Evolutionary conservation across 2,329 filamentous ascomycete genomes (phyloP).

Genomic region (Elsinoe perseae): DNA sequence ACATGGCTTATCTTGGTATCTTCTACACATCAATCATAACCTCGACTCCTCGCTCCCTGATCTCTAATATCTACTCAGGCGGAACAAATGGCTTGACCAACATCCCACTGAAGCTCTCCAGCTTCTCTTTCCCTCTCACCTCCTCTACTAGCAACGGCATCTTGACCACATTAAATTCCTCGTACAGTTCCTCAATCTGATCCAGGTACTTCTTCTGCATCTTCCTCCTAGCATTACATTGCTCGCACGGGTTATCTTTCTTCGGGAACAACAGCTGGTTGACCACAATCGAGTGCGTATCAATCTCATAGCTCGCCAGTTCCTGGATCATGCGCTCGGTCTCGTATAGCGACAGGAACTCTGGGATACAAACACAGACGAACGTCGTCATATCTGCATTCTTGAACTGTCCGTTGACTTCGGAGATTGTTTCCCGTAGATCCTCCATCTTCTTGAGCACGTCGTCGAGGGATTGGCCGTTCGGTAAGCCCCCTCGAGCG

Average conservation of each 20-base stretch:
- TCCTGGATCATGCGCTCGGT: constrained; percentile 99
- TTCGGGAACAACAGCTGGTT: constrained; percentile 95
- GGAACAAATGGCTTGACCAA: constrained; percentile 68
- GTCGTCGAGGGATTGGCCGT: constrained; percentile 86
- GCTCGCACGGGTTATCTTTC: constrained; percentile 76
- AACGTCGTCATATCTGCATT: constrained; percentile 92
- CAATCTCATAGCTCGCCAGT: constrained; percentile 83
- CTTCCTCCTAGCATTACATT: constrained; percentile 88
- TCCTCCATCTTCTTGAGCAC: constrained; percentile 92
- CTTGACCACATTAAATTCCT: constrained; percentile 98
- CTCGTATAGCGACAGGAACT: constrained; percentile 94
- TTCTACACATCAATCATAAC: constrained; percentile 11
- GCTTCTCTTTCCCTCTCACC: constrained; percentile 85
- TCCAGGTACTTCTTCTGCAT: constrained; percentile 99
- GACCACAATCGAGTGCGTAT: constrained; percentile 95
- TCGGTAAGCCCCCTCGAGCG: constrained; percentile 66
- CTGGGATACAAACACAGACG: constrained; percentile 95
- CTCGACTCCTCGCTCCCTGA: constrained; percentile 2
- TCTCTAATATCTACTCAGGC: constrained; percentile 35
- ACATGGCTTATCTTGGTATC: constrained; percentile 5
- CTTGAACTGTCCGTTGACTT: constrained; percentile 98
- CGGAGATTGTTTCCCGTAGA: constrained; percentile 82
- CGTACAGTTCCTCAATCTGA: constrained; percentile 96
- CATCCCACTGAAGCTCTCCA: constrained; percentile 87
- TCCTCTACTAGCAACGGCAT: constrained; percentile 96